Evolutionary conservation across 306 rosid species (phyloP).

Genomic region (Vicia villosa): DNA sequence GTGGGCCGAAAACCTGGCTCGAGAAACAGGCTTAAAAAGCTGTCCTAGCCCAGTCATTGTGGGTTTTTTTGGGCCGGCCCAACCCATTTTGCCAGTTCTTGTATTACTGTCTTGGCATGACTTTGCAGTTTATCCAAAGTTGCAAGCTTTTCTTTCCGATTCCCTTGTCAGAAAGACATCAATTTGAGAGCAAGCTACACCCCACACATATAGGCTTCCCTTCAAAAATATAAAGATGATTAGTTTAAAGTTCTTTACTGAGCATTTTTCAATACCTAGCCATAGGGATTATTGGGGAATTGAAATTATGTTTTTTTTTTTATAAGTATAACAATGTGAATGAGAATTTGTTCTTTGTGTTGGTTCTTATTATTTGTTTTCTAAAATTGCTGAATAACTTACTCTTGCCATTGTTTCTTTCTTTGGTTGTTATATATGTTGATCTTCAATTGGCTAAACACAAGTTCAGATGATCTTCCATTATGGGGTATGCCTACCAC

Average conservation of each 20-base stretch:
- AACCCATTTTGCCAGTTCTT: too few relatives aligned
- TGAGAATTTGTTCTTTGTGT: slow-evolving; percentile 5
- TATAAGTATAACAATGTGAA: slow-evolving; percentile 22
- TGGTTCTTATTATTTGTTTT: slow-evolving; percentile 17
- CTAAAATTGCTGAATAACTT: slow-evolving; percentile 37
- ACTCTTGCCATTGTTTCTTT: slow-evolving; percentile 39
- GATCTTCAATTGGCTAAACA: slow-evolving; percentile 47
- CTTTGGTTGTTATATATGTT: slow-evolving; percentile 38
- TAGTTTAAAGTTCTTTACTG: background rate
- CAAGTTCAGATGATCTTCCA: slow-evolving; percentile 92
- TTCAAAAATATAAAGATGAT: background rate
- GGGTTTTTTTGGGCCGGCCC: too few relatives aligned
- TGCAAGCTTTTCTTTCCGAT: too few relatives aligned
- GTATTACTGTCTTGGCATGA: too few relatives aligned
- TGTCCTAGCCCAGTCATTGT: too few relatives aligned
- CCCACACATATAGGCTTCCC: too few relatives aligned
- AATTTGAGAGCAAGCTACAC: too few relatives aligned
- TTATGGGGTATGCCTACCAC: slow-evolving; percentile 78
- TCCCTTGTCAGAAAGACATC: too few relatives aligned
- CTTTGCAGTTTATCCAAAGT: too few relatives aligned
- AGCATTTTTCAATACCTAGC: slow-evolving; percentile 10
- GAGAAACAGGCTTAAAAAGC: too few relatives aligned
- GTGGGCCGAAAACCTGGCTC: too few relatives aligned
- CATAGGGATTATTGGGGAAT: background rate
- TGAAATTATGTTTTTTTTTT: slow-evolving; percentile 30